Evolutionary conservation across 2,329 filamentous ascomycete species (phyloP).

Genomic region (Gnomoniopsis smithogilvyi): DNA sequence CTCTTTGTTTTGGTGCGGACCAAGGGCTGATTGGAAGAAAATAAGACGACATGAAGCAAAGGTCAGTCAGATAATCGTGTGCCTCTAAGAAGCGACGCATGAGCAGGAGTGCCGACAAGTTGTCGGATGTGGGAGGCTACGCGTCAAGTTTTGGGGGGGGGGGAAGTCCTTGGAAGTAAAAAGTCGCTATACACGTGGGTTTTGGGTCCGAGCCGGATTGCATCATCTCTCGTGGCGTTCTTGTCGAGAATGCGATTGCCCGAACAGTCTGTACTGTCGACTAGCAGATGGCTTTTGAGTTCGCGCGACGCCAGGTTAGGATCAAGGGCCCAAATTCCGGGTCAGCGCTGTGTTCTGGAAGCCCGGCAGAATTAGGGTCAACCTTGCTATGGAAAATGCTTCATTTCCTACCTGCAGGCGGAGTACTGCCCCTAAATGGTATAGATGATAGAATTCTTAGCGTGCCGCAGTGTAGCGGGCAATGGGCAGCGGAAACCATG

Average conservation of each 20-base stretch:
- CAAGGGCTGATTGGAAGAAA: background rate
- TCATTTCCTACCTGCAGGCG: background rate
- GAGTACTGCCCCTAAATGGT: too few relatives aligned
- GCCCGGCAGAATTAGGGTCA: conserved; percentile 3
- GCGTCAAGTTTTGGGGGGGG: background rate
- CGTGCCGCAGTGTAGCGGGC: too few relatives aligned
- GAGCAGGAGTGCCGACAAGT: background rate
- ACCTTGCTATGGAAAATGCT: background rate
- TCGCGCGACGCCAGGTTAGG: conserved; percentile 5
- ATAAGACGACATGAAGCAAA: background rate
- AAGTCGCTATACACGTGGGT: background rate
- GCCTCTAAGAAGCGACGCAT: too few relatives aligned
- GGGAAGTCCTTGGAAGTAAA: background rate
- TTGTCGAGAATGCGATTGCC: background rate
- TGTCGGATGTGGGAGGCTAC: background rate
- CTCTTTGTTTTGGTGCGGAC: background rate
- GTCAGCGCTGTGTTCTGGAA: conserved; percentile 14
- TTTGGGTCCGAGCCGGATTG: background rate
- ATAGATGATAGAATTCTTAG: too few relatives aligned
- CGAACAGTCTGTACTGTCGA: background rate
- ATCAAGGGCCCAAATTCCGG: conserved; percentile 5
- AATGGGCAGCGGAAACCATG: background rate
- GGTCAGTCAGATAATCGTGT: background rate
- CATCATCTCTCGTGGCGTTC: background rate
- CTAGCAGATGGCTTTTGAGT: conserved; percentile 10